These are phyloP conservation scores for Pythium angustatum DNA, from an alignment of 352 stramenopile species.

Conservation along the genomic window DNA sequence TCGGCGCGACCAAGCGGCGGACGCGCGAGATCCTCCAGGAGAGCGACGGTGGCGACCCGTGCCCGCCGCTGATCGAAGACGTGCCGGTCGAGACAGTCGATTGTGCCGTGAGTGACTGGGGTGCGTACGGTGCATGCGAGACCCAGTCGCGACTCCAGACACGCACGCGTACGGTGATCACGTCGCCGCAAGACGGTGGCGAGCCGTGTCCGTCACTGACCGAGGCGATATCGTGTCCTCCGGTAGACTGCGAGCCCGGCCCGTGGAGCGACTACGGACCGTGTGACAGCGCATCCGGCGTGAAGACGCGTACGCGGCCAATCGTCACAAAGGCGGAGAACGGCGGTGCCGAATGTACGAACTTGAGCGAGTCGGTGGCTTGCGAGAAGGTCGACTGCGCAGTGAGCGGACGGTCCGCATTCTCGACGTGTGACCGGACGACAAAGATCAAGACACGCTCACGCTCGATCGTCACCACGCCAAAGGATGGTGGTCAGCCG, in stretches of 20 bases:
- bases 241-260: slow-evolving; percentile 47
- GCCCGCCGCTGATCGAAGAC: slow-evolving; percentile 45
- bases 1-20: slow-evolving; percentile 46
- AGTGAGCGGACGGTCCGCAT: slow-evolving; percentile 43
- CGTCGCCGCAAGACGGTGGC: slow-evolving; percentile 47
- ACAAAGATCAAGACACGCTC: slow-evolving; percentile 44
- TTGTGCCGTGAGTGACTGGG: slow-evolving; percentile 52
- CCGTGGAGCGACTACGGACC: slow-evolving; percentile 50
- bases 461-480: slow-evolving; percentile 34
- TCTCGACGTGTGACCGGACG: slow-evolving; percentile 37
- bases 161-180: slow-evolving; percentile 46
- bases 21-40: slow-evolving; percentile 38
- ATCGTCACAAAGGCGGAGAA: slow-evolving; percentile 35
- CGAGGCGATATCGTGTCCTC: slow-evolving; percentile 38
- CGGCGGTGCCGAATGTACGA: slow-evolving; percentile 41
- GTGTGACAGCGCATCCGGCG: slow-evolving; percentile 39
- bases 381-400: slow-evolving; percentile 54
- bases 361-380: slow-evolving; percentile 33
- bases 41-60: slow-evolving; percentile 44
- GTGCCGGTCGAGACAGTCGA: slow-evolving; percentile 39
- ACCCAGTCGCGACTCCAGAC: slow-evolving; percentile 38
- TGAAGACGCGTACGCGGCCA: slow-evolving; percentile 40
- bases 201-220: slow-evolving; percentile 39
- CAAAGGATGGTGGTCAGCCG: slow-evolving; percentile 35
- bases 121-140: slow-evolving; percentile 43